These are phyloP conservation scores for Leccinum longicurvipes DNA, from an alignment of 768 basidiomycete genomes.

Conservation along the genomic window DNA sequence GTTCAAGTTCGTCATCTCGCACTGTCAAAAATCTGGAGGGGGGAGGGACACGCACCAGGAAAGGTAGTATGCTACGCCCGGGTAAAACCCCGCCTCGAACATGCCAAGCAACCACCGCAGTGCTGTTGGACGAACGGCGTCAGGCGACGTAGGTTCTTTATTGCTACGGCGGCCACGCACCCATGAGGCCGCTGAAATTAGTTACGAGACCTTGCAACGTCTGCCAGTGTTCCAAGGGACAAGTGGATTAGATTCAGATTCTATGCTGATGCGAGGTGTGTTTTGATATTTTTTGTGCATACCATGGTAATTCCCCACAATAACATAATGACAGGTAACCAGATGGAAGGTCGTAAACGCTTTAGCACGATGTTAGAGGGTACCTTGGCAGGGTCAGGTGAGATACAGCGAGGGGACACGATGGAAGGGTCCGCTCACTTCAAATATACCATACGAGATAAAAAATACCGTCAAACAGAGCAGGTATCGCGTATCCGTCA, in stretches of 20 bases:
- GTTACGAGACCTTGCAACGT: conserved; percentile 70
- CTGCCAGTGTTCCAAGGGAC: conserved; percentile 33
- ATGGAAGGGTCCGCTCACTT: conserved; percentile 36
- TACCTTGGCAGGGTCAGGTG: conserved; percentile 33
- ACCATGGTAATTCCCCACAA: conserved; percentile 79
- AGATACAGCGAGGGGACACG: neutral
- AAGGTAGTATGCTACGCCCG: conserved; percentile 64
- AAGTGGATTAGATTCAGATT: conserved; percentile 1
- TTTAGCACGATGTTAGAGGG: conserved; percentile 74
- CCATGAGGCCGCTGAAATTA: conserved; percentile 66
- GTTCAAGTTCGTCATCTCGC: neutral
- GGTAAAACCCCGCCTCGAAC: conserved; percentile 52
- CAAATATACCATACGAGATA: conserved; percentile 66
- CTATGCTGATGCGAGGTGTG: neutral
- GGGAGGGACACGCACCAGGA: conserved; percentile 50
- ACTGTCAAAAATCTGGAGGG: conserved; percentile 36
- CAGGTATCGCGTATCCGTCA: conserved; percentile 65
- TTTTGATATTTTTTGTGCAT: neutral
- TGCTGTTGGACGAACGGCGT: conserved; percentile 33
- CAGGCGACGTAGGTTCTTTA: neutral
- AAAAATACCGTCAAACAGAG: conserved; percentile 60
- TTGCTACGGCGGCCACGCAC: conserved; percentile 34
- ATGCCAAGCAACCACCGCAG: conserved; percentile 71
- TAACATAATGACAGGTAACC: conserved; percentile 73
- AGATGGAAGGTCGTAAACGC: conserved; percentile 70